Evolutionary conservation across 2,329 filamentous ascomycete genomes (phyloP).

Genomic region (Leptographium lundbergii): DNA sequence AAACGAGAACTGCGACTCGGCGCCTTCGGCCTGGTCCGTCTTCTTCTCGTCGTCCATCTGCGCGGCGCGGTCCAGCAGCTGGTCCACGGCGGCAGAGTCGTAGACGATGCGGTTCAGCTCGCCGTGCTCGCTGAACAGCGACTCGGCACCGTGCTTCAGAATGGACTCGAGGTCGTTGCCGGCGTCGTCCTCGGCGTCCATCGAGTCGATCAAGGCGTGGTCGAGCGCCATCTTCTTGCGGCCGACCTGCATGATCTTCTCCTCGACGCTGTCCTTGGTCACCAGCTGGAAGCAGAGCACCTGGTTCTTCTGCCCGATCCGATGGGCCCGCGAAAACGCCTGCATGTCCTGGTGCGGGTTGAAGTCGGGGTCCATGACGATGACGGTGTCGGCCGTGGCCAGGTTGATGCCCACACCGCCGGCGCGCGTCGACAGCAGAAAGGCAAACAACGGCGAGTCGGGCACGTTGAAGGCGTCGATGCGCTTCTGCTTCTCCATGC

Average conservation of each 20-base stretch:
- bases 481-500: slow-evolving; percentile 80
- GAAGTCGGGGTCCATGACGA: slow-evolving; percentile 93
- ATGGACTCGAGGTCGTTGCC: slow-evolving; percentile 77
- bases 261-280: slow-evolving; percentile 78
- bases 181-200: slow-evolving; percentile 72
- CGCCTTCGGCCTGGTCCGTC: slow-evolving; percentile 40
- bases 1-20: slow-evolving; percentile 76
- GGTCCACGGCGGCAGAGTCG: slow-evolving; percentile 71
- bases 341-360: slow-evolving; percentile 98
- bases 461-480: slow-evolving; percentile 91
- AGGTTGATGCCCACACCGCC: slow-evolving; percentile 97
- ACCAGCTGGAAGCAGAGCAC: slow-evolving; percentile 92
- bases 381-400: slow-evolving; percentile 92
- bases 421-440: slow-evolving; percentile 84
- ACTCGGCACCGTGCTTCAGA: slow-evolving; percentile 73
- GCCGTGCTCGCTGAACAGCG: slow-evolving; percentile 68
- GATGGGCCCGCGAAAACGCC: slow-evolving; percentile 83
- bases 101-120: slow-evolving; percentile 65
- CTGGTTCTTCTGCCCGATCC: slow-evolving; percentile 92
- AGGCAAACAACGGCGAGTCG: slow-evolving; percentile 72
- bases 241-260: slow-evolving; percentile 92
- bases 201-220: slow-evolving; percentile 83
- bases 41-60: slow-evolving; percentile 55
- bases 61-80: slow-evolving; percentile 70
- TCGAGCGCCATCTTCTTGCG: slow-evolving; percentile 94